Evolutionary conservation across 2,329 filamentous ascomycete genomes (phyloP).

Genomic region (Blastomyces silverae): DNA sequence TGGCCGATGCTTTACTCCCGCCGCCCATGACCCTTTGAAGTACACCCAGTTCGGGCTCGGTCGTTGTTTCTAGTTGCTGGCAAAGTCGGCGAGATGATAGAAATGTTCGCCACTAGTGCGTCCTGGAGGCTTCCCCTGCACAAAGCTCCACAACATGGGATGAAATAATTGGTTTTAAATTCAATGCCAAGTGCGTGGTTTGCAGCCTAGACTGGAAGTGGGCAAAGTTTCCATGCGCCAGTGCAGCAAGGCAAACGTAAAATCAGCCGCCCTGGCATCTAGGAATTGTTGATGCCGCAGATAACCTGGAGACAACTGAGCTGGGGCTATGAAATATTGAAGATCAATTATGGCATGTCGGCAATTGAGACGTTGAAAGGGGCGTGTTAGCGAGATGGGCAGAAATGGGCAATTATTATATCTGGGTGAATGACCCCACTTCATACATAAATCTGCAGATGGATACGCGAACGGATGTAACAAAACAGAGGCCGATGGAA

Average conservation of each 20-base stretch:
- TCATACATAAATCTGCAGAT: background rate
- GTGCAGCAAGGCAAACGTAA: no score
- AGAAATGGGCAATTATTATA: no score
- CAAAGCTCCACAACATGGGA: background rate
- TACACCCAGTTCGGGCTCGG: background rate
- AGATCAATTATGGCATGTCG: background rate
- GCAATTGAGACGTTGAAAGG: background rate
- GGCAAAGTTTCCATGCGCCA: background rate
- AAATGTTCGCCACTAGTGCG: background rate
- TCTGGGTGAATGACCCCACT: background rate
- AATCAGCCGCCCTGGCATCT: no score
- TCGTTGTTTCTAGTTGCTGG: background rate
- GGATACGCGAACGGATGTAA: background rate
- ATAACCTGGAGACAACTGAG: no score
- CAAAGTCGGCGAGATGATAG: background rate
- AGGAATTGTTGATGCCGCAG: no score
- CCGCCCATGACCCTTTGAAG: no score
- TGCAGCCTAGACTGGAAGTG: background rate
- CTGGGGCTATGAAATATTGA: background rate
- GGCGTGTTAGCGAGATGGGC: no score
- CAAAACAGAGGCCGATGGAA: background rate
- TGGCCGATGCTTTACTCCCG: background rate
- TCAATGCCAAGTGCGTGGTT: background rate
- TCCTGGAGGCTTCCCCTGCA: background rate
- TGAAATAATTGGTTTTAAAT: background rate